Evolutionary conservation across 1,284 basidiomycete species (phyloP), one percentile per base, ranked within the genome.

Genomic region (Tylopilus orsonianus): DNA sequence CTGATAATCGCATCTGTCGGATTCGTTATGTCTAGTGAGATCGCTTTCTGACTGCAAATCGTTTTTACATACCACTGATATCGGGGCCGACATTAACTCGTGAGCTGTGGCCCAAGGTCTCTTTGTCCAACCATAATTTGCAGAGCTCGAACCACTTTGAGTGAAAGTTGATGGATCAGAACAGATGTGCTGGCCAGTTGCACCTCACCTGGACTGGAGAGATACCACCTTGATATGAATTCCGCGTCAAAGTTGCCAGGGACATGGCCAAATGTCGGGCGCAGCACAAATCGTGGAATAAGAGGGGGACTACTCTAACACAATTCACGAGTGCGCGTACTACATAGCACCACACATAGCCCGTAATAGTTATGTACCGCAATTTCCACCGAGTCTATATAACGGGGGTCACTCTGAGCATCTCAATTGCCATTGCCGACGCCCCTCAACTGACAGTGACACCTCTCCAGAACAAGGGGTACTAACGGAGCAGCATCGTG

Each of bases 161-260:
- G 48, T 19, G 41, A 19, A 13, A 35, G 18, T 22, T 35, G 43
- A 27, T 24, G 42, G 50, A 40, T 60, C 23, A 29, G 52, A 39
- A 42, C 20, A 19, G 29, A 24, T 12, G 27, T 33, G 43, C 14
- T 32, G 33, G 44, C 14, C 36, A 22, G 44, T 27, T 41, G 43
- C 9, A 36, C 47, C 62, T 59, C 57, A 85, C 87, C 71, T 85
- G 87, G 14, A 62, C 53, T 22, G 84, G 70, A 41, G 80, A 70
- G 18, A 87, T 66, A 8, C 85, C 85, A 59, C 75, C 79, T 57
- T 87, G 81, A 53, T 85, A 88, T 27, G 81, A 79, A 61, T 87
- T 87, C 49, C 81, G 73, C 5, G 85, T 85, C 37, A 88, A 67
- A 48, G 79, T 83, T 42, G 73, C 74, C 35, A 88, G 62, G 35